A percentile compares a stretch with the other conserved stretches of the same genome.
phyloP scores from a whole-genome alignment of 768 basidiomycete species.

The Xanthoconium purpureum region DNA sequence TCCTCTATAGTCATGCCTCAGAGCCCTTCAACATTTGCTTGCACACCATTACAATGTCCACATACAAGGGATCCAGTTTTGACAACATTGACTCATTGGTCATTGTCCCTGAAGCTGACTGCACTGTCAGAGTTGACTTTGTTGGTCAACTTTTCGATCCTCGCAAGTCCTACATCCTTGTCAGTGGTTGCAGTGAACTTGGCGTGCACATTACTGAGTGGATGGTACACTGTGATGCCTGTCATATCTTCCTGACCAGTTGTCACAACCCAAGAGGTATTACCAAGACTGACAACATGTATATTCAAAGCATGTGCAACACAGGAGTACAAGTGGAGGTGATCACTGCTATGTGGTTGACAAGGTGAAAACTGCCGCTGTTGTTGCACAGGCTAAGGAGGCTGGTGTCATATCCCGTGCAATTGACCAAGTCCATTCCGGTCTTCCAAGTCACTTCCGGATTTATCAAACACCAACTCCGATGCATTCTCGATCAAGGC shows the following conservation, averaged over 20 bases:
- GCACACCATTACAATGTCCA: conserved; percentile 8
- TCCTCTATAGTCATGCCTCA: conserved; percentile 19
- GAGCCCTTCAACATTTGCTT: conserved; percentile 13
- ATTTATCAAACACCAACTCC: too few species aligned
- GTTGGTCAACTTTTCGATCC: conserved; percentile 30
- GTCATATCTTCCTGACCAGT: conserved; percentile 31
- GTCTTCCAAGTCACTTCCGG: too few species aligned
- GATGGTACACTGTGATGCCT: conserved; percentile 34
- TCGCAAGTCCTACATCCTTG: conserved; percentile 22
- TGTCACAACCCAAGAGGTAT: conserved; percentile 19
- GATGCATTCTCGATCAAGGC: too few species aligned
- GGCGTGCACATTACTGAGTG: conserved; percentile 31
- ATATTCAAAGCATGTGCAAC: conserved; percentile 25
- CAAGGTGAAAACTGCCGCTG: conserved; percentile 20
- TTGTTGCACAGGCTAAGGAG: conserved; percentile 22
- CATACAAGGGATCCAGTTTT: neutral
- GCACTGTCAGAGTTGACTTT: conserved; percentile 21
- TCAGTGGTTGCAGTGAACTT: conserved; percentile 23
- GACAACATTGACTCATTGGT: conserved; percentile 14
- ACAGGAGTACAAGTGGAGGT: conserved; percentile 25
- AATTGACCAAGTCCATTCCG: too few species aligned
- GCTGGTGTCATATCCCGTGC: too few species aligned
- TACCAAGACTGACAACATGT: conserved; percentile 25
- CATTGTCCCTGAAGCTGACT: conserved; percentile 12
- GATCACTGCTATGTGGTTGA: conserved; percentile 26